Base-by-base conservation (phyloP, 352 stramenopile species). In the Phytophthora meadii region DNA sequence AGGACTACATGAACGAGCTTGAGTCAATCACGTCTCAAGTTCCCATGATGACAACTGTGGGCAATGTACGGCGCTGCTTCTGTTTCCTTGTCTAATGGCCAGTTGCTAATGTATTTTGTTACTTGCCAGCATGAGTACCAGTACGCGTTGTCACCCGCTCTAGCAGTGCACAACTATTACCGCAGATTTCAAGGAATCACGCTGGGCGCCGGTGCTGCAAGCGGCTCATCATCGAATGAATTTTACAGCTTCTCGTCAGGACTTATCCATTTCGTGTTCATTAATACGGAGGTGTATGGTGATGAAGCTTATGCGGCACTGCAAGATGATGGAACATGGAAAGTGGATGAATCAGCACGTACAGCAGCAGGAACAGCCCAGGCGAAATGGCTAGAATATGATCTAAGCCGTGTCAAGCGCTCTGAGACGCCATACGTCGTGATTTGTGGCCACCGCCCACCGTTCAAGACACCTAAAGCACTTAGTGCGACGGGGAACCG, bases 221-320 rank as follows among this genome's bases (percentile, higher is more conserved):
- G 83, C 37, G 81, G 85, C 14, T 92, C 85, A 40, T 53, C 67
- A 9, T 92, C 82, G 22, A 90, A 87, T 53, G 78, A 90, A 32
- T 94, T 92, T 44, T 94, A 85, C 69, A 90, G 82, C 62, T 94
- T 91, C 24, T 73, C 72, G n/a, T 76, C 80, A 1, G 81, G 82
- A 0, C 62, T 78, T 12, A 64, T 92, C 11, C 85, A 94, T 47
- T 94, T 94, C 52, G 82, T 82, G 9, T 81, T 94, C 48, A 79
- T 94, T 66, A 89, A 92, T 69, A 90, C 85, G 1, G 85, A 94
- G 58, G 60, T 92, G 4, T 93, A 93, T 56, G 82, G 85, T 4
- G 74, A 91, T 45, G 82, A 92, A 34, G 68, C 81, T 2, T 93
- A 75, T 45, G 67, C 78, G 24, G 55, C 71, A 2, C 66, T 76